Evolutionary conservation across 768 basidiomycete genomes (phyloP).

Genomic region (Pleurotus giganteus): DNA sequence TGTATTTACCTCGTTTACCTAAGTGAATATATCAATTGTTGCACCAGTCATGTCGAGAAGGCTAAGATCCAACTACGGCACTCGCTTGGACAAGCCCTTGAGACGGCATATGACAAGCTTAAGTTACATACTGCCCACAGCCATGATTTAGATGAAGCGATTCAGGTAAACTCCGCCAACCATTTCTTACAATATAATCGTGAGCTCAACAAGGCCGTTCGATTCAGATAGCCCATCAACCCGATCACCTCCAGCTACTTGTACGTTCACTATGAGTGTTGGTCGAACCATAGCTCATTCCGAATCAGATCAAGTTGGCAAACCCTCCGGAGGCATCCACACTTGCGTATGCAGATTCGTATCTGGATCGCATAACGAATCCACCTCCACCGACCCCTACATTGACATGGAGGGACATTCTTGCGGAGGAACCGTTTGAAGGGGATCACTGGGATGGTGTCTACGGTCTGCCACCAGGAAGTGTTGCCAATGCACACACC

Average conservation of each 20-base stretch:
- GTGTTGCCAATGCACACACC: constrained; percentile 14
- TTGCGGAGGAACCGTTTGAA: constrained; percentile 80
- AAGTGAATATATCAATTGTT: not conserved
- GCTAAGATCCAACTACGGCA: constrained; percentile 69
- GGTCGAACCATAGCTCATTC: not conserved
- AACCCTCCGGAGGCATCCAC: constrained; percentile 48
- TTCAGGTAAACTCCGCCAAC: constrained; percentile 43
- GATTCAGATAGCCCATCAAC: constrained; percentile 54
- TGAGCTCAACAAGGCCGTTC: constrained; percentile 7
- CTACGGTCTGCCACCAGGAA: constrained; percentile 52
- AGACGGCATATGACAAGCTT: constrained; percentile 48
- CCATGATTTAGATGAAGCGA: constrained; percentile 63
- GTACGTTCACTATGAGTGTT: constrained; percentile 34
- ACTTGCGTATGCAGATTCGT: constrained; percentile 49
- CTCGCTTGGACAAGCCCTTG: constrained; percentile 56
- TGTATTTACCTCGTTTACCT: constrained; percentile 17
- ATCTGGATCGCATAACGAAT: constrained; percentile 45
- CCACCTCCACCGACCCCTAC: constrained; percentile 37
- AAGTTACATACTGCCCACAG: constrained; percentile 47
- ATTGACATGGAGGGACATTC: constrained; percentile 77
- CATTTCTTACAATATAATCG: not conserved
- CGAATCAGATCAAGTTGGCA: constrained; percentile 53
- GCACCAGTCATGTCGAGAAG: constrained; percentile 56
- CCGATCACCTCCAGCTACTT: constrained; percentile 72
- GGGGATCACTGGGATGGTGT: constrained; percentile 84